Evolutionary conservation across 2,329 filamentous ascomycete genomes (phyloP), one percentile per base, ranked within the genome.

Genomic region (Corynespora cassiicola): DNA sequence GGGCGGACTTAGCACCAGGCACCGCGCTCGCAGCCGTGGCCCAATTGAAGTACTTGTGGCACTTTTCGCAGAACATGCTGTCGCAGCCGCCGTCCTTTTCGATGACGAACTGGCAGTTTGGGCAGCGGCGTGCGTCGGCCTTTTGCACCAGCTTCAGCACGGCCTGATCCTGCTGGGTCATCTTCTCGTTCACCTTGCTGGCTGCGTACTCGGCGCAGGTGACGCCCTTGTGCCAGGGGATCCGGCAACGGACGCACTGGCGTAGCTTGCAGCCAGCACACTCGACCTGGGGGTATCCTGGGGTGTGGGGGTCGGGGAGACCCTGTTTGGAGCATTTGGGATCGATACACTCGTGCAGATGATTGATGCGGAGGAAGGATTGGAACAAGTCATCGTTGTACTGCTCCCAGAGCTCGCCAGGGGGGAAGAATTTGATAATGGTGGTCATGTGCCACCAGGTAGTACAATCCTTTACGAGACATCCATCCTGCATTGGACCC

Each of bases 11-110:
- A 3, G 41, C 39, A 2, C 56, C 59, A 2, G 46, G 46, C 8
- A 61, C 47, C 4, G 46, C 58, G n/a, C 39, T 47, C 18, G 45
- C 53, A 5, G 59, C 59, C 14, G 44, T 52, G 1, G 39, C 39
- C 58, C 59, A 63, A 19, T 62, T 49, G 46, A 63, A 62, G 26
- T 47, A 52, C 22, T 51, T 62, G 10, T 45, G 30, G 21, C 58
- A 64, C 0, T 50, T 52, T 2, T 24, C 14, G 28, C 61, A 65
- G 12, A 31, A 45, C 54, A 62, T 60, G 16, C 39, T 45, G 20
- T 56, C 35, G 22, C 61, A 63, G 1, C 61, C 61, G 1, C 58
- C 58, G 15, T 60, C 56, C 23, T 62, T 62, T 37, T 62, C 59
- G 18, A 65, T 57, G 1, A 63, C 54, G 2, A 65, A 28, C 10